A percentile compares a stretch with the other conserved stretches of the same genome.
Evolutionary conservation across 73 alveolate genomes (phyloP).

Genomic region (Breviolum minutum): DNA sequence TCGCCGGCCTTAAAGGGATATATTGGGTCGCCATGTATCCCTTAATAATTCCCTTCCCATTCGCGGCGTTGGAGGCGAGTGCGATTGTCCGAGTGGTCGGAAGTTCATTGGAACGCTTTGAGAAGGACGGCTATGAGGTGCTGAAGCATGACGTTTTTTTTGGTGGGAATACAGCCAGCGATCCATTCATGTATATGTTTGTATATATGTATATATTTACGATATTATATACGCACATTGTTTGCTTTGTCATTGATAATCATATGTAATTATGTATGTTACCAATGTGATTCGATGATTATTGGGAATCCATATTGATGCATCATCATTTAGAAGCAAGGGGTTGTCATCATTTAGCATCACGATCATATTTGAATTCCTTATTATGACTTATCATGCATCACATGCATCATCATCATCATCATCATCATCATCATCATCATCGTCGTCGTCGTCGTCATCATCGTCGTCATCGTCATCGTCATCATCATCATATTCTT

Average conservation of each 20-base stretch:
- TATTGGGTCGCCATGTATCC: neutral
- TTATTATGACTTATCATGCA: no score
- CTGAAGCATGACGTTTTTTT: neutral
- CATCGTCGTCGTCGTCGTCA: no score
- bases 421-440: no score
- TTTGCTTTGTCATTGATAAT: neutral
- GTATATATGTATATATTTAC: no score
- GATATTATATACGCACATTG: no score
- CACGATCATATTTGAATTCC: neutral
- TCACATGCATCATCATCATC: no score
- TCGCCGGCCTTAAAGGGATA: no score
- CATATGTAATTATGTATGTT: no score
- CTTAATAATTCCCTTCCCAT: neutral
- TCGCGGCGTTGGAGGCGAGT: conserved; percentile 5
- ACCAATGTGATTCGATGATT: neutral
- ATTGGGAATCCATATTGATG: neutral
- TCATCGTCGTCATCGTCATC: no score
- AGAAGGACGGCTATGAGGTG: conserved; percentile 84
- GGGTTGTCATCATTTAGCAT: neutral
- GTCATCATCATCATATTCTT: no score
- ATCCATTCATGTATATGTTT: neutral
- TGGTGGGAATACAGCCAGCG: neutral
- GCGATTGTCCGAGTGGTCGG: conserved; percentile 90
- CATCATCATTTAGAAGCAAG: neutral
- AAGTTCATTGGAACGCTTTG: conserved; percentile 40